Conservation (phyloP, 202 grass and related monocot genomes). For the Carex arenaria region DNA sequence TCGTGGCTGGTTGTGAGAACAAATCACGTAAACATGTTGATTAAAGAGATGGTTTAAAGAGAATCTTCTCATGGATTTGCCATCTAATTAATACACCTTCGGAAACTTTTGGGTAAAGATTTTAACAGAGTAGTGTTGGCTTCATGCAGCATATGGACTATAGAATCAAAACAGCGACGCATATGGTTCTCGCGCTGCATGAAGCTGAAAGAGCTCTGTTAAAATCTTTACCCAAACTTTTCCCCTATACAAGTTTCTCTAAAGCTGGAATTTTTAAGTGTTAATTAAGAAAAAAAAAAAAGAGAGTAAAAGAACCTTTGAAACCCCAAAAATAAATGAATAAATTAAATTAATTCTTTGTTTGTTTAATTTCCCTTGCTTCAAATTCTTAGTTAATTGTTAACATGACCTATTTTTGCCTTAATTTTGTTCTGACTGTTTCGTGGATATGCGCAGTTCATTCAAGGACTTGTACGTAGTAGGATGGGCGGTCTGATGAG, state of each 20-base stretch:
- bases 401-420: neutral
- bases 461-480: neutral
- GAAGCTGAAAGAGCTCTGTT: no score
- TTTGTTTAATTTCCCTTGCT: no score
- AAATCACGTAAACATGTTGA: conserved; percentile 26
- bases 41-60: conserved; percentile 13
- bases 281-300: neutral
- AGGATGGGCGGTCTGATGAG: no score
- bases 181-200: no score
- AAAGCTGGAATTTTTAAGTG: neutral
- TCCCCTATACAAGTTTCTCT: neutral
- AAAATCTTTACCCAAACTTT: no score
- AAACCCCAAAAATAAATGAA: neutral
- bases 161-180: no score
- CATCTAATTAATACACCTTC: neutral
- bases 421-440: neutral
- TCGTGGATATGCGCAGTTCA: no score
- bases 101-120: neutral
- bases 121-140: no score
- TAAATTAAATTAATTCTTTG: no score
- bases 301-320: no score
- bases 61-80: conserved; percentile 14
- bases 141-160: no score
- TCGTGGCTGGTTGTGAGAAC: neutral
- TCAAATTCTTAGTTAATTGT: neutral